Base-by-base conservation (phyloP, 352 stramenopile genomes). In the Globisporangium spinosum region DNA sequence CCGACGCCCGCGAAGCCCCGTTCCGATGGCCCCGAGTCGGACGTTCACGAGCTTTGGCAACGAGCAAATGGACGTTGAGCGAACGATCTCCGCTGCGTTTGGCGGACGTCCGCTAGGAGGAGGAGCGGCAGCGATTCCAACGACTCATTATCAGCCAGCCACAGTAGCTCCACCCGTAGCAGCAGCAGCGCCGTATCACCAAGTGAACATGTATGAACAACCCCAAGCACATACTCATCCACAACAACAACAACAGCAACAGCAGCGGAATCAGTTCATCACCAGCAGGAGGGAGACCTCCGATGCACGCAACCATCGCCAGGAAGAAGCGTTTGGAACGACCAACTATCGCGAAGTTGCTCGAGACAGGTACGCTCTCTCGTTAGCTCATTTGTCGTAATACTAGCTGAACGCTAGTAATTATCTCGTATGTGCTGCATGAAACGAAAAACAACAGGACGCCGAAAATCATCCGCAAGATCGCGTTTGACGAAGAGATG, bases 401-500 rank as follows among this genome's bases (percentile, higher is more conserved):
- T 23, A 53, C 12, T 64, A 22, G 34, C 4, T 15, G 55, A 60
- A 60, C 15, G 6, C 40, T 7, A 49, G 17, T 51, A 51, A 22
- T 51, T 7, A 23, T 20, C 43, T 51, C 6, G 29, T 32, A 32
- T 32, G 29, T 32, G 17, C 43, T 51, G 43, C n/a, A 23, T 22
- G 22, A 8, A 6, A 49, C 13, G n/a, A 51, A 9, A 1, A 9
- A 51, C 43, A 23, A 62, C 23, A 78, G 75, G 32, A 82, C 75
- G 1, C 72, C 73, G 1, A 70, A 70, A 47, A 79, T 82, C 56
- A 70, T 74, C 45, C 75, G 75, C 10, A 74, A 74, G 20, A 82
- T 82, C 56, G 72, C 73, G 23, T 82, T 82, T 38, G 73, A 82
- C 32, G 75, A 82, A 62, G 75, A 78, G 62, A 78, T 78, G 75